Conservation (phyloP, 73 alveolate species). For the Paramecium pentaurelia region DNA sequence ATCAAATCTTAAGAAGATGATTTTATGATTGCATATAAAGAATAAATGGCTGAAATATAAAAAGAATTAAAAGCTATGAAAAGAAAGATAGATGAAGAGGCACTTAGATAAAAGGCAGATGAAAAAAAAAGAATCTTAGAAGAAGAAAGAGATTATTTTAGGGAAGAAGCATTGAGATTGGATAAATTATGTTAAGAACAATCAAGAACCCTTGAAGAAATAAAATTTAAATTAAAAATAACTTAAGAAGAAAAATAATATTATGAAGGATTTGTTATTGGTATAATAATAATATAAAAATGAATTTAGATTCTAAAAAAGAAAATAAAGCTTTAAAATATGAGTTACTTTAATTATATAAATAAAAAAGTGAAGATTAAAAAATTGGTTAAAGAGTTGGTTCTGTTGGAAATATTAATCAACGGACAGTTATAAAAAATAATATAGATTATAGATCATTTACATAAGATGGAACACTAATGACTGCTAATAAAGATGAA, state of each 20-base stretch:
- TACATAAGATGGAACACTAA: neutral
- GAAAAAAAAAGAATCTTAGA: slow-evolving; percentile 61
- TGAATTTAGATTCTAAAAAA: slow-evolving; percentile 48
- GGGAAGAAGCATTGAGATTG: slow-evolving; percentile 68
- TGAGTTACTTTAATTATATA: slow-evolving; percentile 45
- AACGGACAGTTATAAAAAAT: neutral
- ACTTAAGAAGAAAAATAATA: slow-evolving; percentile 53
- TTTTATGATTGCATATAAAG: slow-evolving; percentile 54
- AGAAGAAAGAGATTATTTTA: slow-evolving; percentile 69
- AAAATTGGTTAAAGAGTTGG: neutral
- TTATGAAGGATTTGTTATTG: slow-evolving; percentile 63
- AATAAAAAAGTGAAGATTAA: slow-evolving; percentile 44
- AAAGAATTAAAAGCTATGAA: slow-evolving; percentile 66
- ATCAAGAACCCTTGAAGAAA: slow-evolving; percentile 57
- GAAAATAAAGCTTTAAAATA: slow-evolving; percentile 58
- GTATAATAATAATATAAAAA: neutral
- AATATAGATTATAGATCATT: neutral
- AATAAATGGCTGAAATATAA: slow-evolving; percentile 59
- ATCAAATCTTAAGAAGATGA: slow-evolving; percentile 56
- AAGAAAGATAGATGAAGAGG: slow-evolving; percentile 68
- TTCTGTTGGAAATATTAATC: slow-evolving; percentile 13
- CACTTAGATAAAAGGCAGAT: slow-evolving; percentile 58
- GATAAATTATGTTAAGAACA: slow-evolving; percentile 67
- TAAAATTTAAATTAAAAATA: slow-evolving; percentile 47
- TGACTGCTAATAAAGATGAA: slow-evolving; percentile 1